Base-by-base conservation (phyloP, 2,329 filamentous ascomycete species). In the Aspergillus novoparasiticus region DNA sequence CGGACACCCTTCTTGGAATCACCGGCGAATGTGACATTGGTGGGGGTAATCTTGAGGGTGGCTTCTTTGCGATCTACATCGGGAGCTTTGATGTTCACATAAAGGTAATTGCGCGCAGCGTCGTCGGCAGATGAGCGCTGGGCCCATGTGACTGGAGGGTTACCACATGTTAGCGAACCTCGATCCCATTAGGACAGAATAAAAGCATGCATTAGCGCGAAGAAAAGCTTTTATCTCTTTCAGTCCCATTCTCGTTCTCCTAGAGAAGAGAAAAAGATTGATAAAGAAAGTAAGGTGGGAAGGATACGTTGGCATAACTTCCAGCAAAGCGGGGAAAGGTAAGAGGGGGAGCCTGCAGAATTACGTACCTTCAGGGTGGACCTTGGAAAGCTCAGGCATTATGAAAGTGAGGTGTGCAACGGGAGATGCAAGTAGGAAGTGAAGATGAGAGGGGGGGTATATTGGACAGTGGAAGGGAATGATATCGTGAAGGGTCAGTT, bases 81-180 rank as follows among this genome's bases (percentile, higher is more conserved):
- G 72, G 94, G 87, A 57, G 94, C 93, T 73, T 88, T 87, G 82
- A 99, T 92, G 77, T 92, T 96, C 71, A 99, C 87, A 85, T 93
- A 96, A 85, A 99, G 84, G 83, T 93, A 92, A 87, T 99, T 99
- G 85, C 94, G 96, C 79, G 89, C 86, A 61, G 91, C 79, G 60
- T 97, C 94, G 71, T 84, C 84, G 72, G 81, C 84, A 76, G 90
- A 95, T 54, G 94, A 98, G 85, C 95, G 94, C 85, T 99, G 95
- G 70, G 95, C 94, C 95, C 95, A 99, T 81, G 93, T 91, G 73
- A 99, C 95, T 98, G 75, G 63, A 68, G 48, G 59, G 36, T 54
- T 56, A 60, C 62, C 10, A 2, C 9, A 54, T 50, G n/a, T 58
- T 58, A 60, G 62, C 62, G 45, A 62, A 34, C 34, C 53, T 59